Evolutionary conservation across 2,329 filamentous ascomycete species (phyloP), one percentile per base, ranked within the genome.

Genomic region (Macroventuria anomochaeta): DNA sequence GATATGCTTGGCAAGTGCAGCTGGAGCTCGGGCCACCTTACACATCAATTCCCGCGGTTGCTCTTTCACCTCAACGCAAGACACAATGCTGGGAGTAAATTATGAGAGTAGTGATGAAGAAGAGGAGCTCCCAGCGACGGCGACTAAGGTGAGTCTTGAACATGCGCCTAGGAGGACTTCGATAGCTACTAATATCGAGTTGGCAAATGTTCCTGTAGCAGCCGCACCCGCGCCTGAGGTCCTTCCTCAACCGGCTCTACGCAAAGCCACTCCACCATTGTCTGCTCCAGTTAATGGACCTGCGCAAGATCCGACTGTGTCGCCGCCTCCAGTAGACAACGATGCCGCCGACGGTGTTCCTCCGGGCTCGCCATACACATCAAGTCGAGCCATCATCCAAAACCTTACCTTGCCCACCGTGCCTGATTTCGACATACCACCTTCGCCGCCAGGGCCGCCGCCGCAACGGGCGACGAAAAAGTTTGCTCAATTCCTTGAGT

Each of bases 351-450:
- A 65, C 46, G 55, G 62, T 46, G 63, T 56, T 54, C 59, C 65
- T 46, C 74, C 66, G 21, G 70, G 68, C 46, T 93, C 88, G 1
- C 89, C 89, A 1, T 91, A 91, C 75, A 84, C 87, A 1, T 77
- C 83, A 39, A 83, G 81, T 55, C 86, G 89, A 60, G 80, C 85
- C 23, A 76, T 86, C 18, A 77, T 91, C 13, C 88, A 87, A 62
- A 83, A 88, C 64, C 83, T 93, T 34, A 95, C 90, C 20, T 81
- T 93, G 36, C 90, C 90, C 2, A 80, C 85, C 2, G 75, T 87
- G 3, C 86, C 90, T 1, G 87, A 91, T 74, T 85, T 91, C 65
- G 80, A 86, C 62, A 91, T 95, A 57, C 90, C 90, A 0, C 80
- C 84, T 8, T 91, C 89, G 3, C 90, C 90, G 1, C 86, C 88